Base-by-base conservation (phyloP, 139 green algal species). In the Ettlia oleoabundans region DNA sequence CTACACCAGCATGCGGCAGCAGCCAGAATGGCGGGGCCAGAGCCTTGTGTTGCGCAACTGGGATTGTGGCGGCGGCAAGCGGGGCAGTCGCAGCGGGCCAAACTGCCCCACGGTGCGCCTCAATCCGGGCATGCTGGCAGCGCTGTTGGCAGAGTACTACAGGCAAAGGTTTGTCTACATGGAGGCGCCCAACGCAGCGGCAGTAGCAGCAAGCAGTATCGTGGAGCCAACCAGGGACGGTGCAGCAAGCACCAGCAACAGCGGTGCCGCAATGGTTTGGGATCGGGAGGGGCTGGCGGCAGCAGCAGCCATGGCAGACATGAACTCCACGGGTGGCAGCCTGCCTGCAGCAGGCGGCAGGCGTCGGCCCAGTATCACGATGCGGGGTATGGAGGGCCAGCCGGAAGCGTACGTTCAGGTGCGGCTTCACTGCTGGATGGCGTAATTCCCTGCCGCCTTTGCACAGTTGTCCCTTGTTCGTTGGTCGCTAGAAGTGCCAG, bases 1-100 rank as follows among this genome's bases (percentile, higher is more conserved):
- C 21, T 93, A 90, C 66, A 51, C 87, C 4, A 42, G 67, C 47
- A 72, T 93, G 78, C 71, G 86, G 21, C 28, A 47, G 41, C 22
- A 80, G 66, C 65, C 64, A 4, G 30, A 73, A 37, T 91, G 84
- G 81, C 68, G 30, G 1, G 83, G 62, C 2, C 71, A 82, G 75
- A 77, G 35, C 22, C 82, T 91, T 71, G 81, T 91, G 28, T 7
- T 51, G 32, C 68, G 67, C n/a, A 26, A 4, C n/a, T 62, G n/a
- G 7, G 8, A 10, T 6, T 21, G 64, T 52, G 53, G 24, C 28
- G 40, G n/a, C 32, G 52, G 33, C 71, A 19, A 52, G 7, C 9
- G 58, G 18, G 58, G 58, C 26, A 21, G 58, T 4, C 28, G 1
- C 5, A 38, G 28, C 38, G 40, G 63, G 8, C 5, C 18, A 28